These are phyloP conservation scores for Vitis riparia DNA, from an alignment of 164 flowering plant genomes.

Conservation along the genomic window DNA sequence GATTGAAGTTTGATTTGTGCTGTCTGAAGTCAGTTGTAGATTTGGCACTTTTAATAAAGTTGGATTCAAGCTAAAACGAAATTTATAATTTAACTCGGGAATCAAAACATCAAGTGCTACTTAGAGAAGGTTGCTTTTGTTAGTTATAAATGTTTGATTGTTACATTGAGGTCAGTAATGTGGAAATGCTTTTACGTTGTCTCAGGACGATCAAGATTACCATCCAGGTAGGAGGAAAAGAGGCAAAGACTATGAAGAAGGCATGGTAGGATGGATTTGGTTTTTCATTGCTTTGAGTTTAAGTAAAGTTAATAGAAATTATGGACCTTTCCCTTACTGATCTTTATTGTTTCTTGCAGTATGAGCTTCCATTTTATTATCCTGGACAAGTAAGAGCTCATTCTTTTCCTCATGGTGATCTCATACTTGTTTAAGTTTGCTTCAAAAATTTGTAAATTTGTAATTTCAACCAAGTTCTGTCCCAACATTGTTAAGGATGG, in stretches of 20 bases:
- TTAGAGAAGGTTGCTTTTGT: too few species aligned
- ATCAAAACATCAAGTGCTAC: too few species aligned
- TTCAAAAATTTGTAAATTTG: not conserved
- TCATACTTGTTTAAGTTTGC: not conserved
- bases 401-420: not conserved
- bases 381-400: constrained; percentile 88
- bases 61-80: too few species aligned
- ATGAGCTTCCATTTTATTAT: constrained; percentile 93
- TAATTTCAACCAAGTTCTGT: not conserved
- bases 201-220: constrained; percentile 83
- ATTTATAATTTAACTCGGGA: too few species aligned
- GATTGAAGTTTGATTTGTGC: too few species aligned
- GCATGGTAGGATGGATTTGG: constrained; percentile 57
- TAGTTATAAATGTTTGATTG: not conserved
- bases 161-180: too few species aligned
- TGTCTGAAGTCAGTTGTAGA: too few species aligned
- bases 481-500: not conserved
- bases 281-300: not conserved
- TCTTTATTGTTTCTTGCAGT: constrained; percentile 54
- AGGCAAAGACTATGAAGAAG: constrained; percentile 89
- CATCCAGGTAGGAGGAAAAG: constrained; percentile 91
- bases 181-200: not conserved
- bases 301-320: not conserved
- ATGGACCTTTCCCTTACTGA: not conserved
- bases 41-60: too few species aligned